Base-by-base conservation (phyloP, 2,329 filamentous ascomycete species). In the Tolypocladium endophyticum region DNA sequence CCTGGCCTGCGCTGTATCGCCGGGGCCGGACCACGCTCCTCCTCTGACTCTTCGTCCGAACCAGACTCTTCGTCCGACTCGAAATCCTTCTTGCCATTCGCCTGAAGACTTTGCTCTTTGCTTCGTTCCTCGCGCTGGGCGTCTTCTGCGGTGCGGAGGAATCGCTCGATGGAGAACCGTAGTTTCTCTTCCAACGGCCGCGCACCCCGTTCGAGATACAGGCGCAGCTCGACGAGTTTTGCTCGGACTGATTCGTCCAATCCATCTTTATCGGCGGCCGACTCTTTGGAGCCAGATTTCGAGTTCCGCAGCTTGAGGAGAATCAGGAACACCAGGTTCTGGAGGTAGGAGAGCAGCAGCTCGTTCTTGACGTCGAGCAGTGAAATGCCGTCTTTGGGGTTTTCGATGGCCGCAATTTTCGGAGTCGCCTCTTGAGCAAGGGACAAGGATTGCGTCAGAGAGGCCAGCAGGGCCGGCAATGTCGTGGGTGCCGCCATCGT, bases 351-450 rank as follows among this genome's bases (percentile, higher is more conserved):
- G 45, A 99, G 86, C 23, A 99, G 86, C n/a, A 99, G 82, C 71
- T 99, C 94, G 75, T 95, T 97, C 77, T 99, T 99, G 64, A 90
- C 86, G 71, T 97, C 92, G 68, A 99, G 87, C 1, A 99, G 85
- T 0, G 94, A 97, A 61, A 99, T 94, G 70, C 94, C 93, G 68
- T 96, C 86, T 64, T 87, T 81, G 1, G 89, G 87, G n/a, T 89
- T 84, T 56, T 88, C 77, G 61, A 95, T 82, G 18, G 79, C 73
- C n/a, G 80, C 71, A 23, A 85, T 71, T 56, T 83, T 83, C 0
- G 87, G 84, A 0, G 87, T 81, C 7, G 87, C 85, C 61, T 92
- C 85, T 54, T 87, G 79, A 0, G 89, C 85, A 0, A 86, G 81
- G 0, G 79, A 78, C 1, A 87, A 71, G 1, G 85, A 87, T 63